Evolutionary conservation across 2,329 filamentous ascomycete species (phyloP).

Genomic region (Graphium sp.): DNA sequence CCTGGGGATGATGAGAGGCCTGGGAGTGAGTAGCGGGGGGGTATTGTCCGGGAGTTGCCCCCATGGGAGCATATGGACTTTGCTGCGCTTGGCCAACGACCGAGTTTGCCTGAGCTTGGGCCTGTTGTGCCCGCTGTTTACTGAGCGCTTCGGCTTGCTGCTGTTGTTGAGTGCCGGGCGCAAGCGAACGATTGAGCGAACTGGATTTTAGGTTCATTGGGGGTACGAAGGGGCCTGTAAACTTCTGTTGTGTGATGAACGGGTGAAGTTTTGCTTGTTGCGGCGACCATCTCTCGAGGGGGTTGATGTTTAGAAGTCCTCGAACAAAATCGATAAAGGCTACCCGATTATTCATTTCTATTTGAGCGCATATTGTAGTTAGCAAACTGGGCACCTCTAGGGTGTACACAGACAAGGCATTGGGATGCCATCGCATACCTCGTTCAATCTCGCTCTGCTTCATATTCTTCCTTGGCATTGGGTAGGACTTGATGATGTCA

Average conservation of each 20-base stretch:
- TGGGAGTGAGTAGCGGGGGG: constrained; percentile 17
- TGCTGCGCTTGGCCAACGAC: constrained; percentile 22
- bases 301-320: constrained; percentile 84
- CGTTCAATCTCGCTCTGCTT: constrained; percentile 90
- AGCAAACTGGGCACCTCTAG: not conserved
- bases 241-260: constrained; percentile 98
- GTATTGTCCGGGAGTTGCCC: constrained; percentile 23
- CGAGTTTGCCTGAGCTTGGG: constrained; percentile 52
- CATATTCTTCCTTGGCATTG: constrained; percentile 99
- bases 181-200: constrained; percentile 70
- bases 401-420: not conserved
- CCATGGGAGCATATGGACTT: constrained; percentile 30
- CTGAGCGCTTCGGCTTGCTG: constrained; percentile 87
- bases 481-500: constrained; percentile 94
- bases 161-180: constrained; percentile 87
- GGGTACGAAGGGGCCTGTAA: constrained; percentile 86
- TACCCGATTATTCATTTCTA: constrained; percentile 96
- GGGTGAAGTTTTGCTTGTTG: constrained; percentile 95
- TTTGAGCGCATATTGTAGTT: not conserved
- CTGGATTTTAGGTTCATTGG: constrained; percentile 92
- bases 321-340: constrained; percentile 98
- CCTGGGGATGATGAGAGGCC: constrained; percentile 35
- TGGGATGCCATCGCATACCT: constrained; percentile 36
- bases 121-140: constrained; percentile 70
- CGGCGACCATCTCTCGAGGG: constrained; percentile 90